phyloP scores from a whole-genome alignment of 495 filamentous ascomycete species.

The Talaromyces adpressus region DNA sequence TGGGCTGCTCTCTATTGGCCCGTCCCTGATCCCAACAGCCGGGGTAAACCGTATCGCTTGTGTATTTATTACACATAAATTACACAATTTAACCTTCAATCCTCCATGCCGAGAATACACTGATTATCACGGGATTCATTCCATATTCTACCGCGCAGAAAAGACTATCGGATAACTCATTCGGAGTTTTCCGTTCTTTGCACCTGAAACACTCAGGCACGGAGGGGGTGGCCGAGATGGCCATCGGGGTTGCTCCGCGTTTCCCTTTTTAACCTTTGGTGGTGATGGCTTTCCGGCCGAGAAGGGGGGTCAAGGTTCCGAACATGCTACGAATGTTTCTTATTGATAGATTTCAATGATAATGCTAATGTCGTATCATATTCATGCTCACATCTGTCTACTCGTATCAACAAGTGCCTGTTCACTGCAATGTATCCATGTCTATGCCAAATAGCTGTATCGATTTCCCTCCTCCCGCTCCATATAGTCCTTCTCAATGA shows the following conservation, averaged over 20 bases:
- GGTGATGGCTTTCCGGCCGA: not conserved
- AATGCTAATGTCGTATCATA: not conserved
- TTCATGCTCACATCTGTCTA: not conserved
- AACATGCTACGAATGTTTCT: too few species aligned
- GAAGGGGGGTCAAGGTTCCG: not conserved
- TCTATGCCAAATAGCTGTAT: constrained; percentile 79
- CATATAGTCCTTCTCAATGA: constrained; percentile 96
- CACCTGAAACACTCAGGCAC: not conserved
- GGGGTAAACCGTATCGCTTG: not conserved
- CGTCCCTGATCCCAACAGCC: not conserved
- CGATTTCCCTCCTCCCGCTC: constrained; percentile 69
- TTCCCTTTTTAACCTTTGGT: not conserved
- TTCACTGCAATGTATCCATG: not conserved
- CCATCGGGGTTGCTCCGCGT: not conserved
- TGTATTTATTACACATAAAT: not conserved
- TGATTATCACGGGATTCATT: not conserved
- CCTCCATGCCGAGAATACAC: not conserved
- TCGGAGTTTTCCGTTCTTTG: not conserved
- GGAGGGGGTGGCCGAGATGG: not conserved
- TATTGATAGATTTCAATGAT: too few species aligned
- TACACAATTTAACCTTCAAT: not conserved
- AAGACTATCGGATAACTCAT: not conserved
- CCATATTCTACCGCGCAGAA: not conserved
- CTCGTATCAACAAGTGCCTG: not conserved
- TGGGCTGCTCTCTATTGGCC: not conserved